These are phyloP conservation scores for Mitragyna speciosa DNA, from an alignment of 257 asterid species.

Conservation along the genomic window DNA sequence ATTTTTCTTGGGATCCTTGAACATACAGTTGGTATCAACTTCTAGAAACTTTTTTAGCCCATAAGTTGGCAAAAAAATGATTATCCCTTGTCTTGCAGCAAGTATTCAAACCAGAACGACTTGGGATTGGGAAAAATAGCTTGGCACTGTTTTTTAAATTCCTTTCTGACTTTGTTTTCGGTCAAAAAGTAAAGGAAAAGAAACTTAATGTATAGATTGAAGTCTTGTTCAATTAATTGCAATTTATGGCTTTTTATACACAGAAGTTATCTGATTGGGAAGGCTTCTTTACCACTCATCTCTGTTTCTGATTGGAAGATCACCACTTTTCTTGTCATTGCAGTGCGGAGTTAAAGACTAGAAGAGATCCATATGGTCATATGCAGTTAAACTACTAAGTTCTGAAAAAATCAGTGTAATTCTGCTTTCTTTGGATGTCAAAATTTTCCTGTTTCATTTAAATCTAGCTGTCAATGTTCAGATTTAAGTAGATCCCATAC, in stretches of 20 bases:
- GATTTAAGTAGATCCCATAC: not conserved
- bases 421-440: not conserved
- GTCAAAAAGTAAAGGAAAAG: not conserved
- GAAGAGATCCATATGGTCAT: too few relatives aligned
- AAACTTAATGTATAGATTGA: too few relatives aligned
- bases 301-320: too few relatives aligned
- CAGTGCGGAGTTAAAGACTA: too few relatives aligned
- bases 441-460: not conserved
- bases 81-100: not conserved
- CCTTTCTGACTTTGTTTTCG: not conserved
- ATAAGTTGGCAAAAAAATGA: slow-evolving; percentile 1
- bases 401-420: too few relatives aligned
- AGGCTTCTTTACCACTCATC: too few relatives aligned
- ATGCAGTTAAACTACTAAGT: too few relatives aligned
- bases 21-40: not conserved
- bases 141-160: not conserved
- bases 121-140: not conserved
- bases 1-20: not conserved
- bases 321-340: too few relatives aligned
- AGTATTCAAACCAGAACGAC: not conserved
- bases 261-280: too few relatives aligned
- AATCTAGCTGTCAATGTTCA: not conserved
- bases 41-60: not conserved
- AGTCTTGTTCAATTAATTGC: too few relatives aligned
- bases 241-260: too few relatives aligned